These are phyloP conservation scores for Pyricularia pennisetigena DNA, from an alignment of 2,329 filamentous ascomycete genomes.

Conservation along the genomic window DNA sequence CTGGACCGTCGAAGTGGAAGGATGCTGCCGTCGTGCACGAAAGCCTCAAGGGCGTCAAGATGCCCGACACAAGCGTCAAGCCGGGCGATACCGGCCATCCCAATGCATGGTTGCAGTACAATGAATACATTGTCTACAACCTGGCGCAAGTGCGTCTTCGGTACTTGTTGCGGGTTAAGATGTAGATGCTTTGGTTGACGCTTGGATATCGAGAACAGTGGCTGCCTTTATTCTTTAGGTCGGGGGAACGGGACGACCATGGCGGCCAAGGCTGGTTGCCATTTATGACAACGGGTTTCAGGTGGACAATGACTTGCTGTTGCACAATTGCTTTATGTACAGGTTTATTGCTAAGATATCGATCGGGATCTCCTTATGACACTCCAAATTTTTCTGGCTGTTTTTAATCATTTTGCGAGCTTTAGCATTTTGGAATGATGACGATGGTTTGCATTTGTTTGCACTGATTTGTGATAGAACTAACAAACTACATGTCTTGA, in stretches of 20 bases:
- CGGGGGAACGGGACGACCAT: background rate
- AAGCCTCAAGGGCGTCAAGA: conserved; percentile 56
- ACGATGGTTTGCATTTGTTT: background rate
- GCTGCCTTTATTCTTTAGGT: background rate
- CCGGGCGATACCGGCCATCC: conserved; percentile 38
- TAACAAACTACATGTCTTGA: background rate
- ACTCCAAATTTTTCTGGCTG: background rate
- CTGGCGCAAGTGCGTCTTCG: conserved; percentile 59
- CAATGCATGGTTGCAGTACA: conserved; percentile 48
- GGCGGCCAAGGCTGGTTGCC: background rate
- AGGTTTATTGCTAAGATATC: background rate
- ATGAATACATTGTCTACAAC: conserved; percentile 67
- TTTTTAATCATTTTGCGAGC: background rate
- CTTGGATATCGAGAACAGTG: background rate
- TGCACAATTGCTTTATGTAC: background rate
- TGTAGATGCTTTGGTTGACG: conserved; percentile 19
- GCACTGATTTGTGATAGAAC: background rate
- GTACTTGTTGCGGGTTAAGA: conserved; percentile 57
- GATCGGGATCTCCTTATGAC: background rate
- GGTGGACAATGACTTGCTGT: background rate
- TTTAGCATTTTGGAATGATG: background rate
- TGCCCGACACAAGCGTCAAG: conserved; percentile 29
- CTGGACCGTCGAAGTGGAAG: conserved; percentile 61
- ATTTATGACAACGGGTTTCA: background rate
- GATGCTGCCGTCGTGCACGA: conserved; percentile 57